A percentile compares a stretch with the other conserved stretches of the same genome.
Evolutionary conservation across 176 grass and related monocot genomes (phyloP).

Genomic region (Ensete ventricosum): DNA sequence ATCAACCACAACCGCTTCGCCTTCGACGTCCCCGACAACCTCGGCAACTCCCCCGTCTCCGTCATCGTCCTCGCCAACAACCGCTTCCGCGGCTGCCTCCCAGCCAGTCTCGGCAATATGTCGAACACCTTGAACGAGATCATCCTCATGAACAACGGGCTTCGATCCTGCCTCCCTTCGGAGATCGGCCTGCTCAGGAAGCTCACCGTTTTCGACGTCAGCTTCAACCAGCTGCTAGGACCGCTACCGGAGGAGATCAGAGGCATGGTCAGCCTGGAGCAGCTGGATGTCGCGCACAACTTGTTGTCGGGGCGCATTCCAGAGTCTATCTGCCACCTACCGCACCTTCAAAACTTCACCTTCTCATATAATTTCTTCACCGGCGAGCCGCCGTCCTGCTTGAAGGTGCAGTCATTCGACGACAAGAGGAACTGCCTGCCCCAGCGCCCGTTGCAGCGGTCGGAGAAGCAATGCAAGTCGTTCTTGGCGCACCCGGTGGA

Average conservation of each 20-base stretch:
- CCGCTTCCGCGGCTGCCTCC: constrained; percentile 59
- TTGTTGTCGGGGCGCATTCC: constrained; percentile 59
- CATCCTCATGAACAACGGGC: constrained; percentile 71
- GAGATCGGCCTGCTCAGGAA: constrained; percentile 57
- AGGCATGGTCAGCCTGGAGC: constrained; percentile 55
- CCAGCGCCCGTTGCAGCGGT: constrained; percentile 44
- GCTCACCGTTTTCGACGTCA: constrained; percentile 81
- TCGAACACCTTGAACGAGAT: constrained; percentile 89
- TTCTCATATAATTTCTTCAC: constrained; percentile 91
- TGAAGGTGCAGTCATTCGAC: constrained; percentile 32
- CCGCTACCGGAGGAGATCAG: constrained; percentile 56
- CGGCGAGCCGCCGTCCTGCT: constrained; percentile 60
- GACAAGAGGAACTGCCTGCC: constrained; percentile 65
- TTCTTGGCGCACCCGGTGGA: constrained; percentile 46
- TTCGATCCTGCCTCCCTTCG: constrained; percentile 64
- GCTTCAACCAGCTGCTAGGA: constrained; percentile 62
- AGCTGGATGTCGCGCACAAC: constrained; percentile 89
- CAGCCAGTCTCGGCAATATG: constrained; percentile 91
- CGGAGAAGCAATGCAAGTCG: constrained; percentile 52
- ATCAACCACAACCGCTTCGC: constrained; percentile 90
- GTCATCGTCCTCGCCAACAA: constrained; percentile 92
- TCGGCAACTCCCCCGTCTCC: constrained; percentile 89
- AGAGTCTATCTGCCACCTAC: constrained; percentile 50
- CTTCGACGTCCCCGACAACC: constrained; percentile 65
- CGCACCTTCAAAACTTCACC: constrained; percentile 77